Conservation (phyloP, 805 yeast species). For the Metschnikowia continentalis region DNA sequence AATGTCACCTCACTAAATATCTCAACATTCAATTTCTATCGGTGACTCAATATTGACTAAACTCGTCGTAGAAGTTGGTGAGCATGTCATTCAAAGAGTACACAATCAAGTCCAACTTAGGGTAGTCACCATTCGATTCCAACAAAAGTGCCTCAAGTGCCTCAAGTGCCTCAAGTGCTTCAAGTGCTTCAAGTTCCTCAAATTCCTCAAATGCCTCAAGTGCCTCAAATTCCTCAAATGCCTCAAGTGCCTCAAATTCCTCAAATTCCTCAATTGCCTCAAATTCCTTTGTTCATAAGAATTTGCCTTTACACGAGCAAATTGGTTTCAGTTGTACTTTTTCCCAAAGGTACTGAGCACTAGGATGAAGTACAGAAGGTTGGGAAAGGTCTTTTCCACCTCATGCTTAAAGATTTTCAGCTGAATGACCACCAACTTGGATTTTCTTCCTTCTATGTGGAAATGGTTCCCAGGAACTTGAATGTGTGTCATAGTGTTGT, state of each 20-base stretch:
- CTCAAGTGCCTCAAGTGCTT: too few relatives aligned
- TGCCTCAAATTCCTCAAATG: too few relatives aligned
- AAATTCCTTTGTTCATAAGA: conserved; percentile 96
- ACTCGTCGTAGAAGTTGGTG: conserved; percentile 82
- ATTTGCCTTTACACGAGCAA: conserved; percentile 93
- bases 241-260: too few relatives aligned
- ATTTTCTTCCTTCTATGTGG: conserved; percentile 83
- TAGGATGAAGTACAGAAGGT: conserved; percentile 49
- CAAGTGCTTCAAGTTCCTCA: too few relatives aligned
- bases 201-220: too few relatives aligned
- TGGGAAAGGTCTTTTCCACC: conserved; percentile 11
- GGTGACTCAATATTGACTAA: conserved; percentile 20
- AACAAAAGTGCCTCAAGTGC: conserved; percentile 75
- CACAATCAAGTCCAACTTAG: conserved; percentile 80
- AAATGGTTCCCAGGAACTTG: conserved; percentile 28
- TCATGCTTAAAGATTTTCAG: conserved; percentile 43
- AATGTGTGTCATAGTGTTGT: conserved; percentile 19
- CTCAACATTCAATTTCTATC: too few relatives aligned
- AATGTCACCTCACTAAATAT: too few relatives aligned
- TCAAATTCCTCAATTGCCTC: too few relatives aligned
- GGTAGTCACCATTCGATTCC: conserved; percentile 54
- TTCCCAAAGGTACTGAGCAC: conserved; percentile 90
- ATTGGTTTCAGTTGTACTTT: conserved; percentile 79
- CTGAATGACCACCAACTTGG: conserved; percentile 83
- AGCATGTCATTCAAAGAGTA: conserved; percentile 95